Conservation (phyloP, 495 filamentous ascomycete genomes). For the Neurospora discreta region DNA sequence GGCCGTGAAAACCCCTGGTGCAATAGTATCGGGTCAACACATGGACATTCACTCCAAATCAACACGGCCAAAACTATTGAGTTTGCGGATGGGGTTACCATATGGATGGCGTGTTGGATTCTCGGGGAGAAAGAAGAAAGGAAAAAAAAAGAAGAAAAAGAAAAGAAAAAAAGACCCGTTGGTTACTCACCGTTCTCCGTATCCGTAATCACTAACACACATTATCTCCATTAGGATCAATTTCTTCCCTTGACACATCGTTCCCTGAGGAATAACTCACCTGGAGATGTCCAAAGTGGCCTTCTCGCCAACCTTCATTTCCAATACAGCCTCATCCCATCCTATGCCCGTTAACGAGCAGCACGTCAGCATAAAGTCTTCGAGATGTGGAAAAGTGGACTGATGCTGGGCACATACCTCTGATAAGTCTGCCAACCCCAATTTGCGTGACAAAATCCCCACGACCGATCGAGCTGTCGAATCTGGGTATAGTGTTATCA, state of each 20-base stretch:
- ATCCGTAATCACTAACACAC: slow-evolving; percentile 59
- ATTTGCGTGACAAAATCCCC: slow-evolving; percentile 57
- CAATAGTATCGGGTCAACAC: not conserved
- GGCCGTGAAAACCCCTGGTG: slow-evolving; percentile 51
- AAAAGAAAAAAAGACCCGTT: not conserved
- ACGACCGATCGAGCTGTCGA: slow-evolving; percentile 64
- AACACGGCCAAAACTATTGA: not conserved
- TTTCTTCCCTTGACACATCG: not conserved
- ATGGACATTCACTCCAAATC: not conserved
- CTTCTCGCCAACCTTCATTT: slow-evolving; percentile 75
- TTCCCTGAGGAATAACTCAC: slow-evolving; percentile 35
- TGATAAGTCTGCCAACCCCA: slow-evolving; percentile 68
- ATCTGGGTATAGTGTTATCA: slow-evolving; percentile 35
- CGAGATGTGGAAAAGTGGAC: not conserved
- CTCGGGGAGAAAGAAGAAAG: not conserved
- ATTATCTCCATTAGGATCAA: not conserved
- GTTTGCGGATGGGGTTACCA: not conserved
- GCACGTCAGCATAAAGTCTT: slow-evolving; percentile 4
- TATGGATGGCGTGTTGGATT: not conserved
- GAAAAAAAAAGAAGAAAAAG: not conserved
- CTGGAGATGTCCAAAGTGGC: slow-evolving; percentile 64
- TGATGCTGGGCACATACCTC: slow-evolving; percentile 39
- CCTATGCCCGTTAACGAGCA: slow-evolving; percentile 32
- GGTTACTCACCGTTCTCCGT: slow-evolving; percentile 54
- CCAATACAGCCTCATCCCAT: slow-evolving; percentile 75